Conservation (phyloP, 2,329 filamentous ascomycete genomes). For the Westerdykella sp. region DNA sequence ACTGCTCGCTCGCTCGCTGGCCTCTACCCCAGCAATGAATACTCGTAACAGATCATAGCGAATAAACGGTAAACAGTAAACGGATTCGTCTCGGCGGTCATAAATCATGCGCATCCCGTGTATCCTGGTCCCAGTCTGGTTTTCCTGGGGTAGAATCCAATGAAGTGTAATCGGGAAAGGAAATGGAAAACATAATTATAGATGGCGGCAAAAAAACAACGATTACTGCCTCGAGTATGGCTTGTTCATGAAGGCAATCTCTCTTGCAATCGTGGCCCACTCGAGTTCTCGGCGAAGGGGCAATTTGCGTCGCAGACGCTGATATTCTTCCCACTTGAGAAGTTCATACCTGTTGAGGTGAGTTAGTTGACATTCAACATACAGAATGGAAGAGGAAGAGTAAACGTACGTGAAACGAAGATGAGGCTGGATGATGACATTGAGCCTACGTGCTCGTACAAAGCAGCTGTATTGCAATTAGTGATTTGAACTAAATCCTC, state of each 20-base stretch:
- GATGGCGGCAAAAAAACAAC: not conserved
- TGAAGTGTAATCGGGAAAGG: no score
- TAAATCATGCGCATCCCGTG: no score
- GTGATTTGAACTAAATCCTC: not conserved
- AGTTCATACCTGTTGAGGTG: slow-evolving; percentile 62
- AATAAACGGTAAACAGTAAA: no score
- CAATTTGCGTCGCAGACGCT: slow-evolving; percentile 52
- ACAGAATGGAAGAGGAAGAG: not conserved
- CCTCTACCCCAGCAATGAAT: no score
- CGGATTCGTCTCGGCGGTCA: no score
- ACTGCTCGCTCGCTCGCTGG: no score
- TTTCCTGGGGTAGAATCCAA: no score
- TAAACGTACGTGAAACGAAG: slow-evolving; percentile 70
- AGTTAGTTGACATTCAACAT: not conserved
- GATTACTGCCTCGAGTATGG: slow-evolving; percentile 67
- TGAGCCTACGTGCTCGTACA: slow-evolving; percentile 82
- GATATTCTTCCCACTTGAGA: slow-evolving; percentile 86
- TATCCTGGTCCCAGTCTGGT: no score
- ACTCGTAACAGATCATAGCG: no score
- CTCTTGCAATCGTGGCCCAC: slow-evolving; percentile 80
- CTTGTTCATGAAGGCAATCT: slow-evolving; percentile 93
- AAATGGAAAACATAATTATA: no score
- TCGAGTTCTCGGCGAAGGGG: slow-evolving; percentile 71
- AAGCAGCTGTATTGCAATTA: slow-evolving; percentile 57
- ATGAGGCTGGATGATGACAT: slow-evolving; percentile 98